A percentile compares a stretch with the other conserved stretches of the same genome.
Conservation (phyloP, 2,329 filamentous ascomycete species). For the Apiospora aurea region DNA sequence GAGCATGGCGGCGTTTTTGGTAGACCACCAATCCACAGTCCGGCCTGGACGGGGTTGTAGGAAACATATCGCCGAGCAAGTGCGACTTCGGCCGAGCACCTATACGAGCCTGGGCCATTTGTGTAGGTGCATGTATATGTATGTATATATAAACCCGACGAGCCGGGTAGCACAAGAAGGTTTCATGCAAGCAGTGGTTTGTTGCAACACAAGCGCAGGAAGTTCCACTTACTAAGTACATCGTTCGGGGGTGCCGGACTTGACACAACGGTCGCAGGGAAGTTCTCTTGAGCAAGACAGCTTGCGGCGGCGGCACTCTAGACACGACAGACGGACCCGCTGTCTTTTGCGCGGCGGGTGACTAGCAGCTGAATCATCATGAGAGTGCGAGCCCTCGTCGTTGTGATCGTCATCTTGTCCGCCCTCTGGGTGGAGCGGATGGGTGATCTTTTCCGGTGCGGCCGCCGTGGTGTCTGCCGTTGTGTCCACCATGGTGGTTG, state of each 20-base stretch:
- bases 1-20: background rate
- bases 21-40: conserved; percentile 39
- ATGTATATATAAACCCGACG: background rate
- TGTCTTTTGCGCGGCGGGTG: conserved; percentile 62
- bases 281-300: conserved; percentile 68
- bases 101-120: background rate
- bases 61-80: conserved; percentile 9
- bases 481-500: conserved; percentile 21
- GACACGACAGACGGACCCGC: conserved; percentile 64
- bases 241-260: conserved; percentile 65
- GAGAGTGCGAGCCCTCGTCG: background rate
- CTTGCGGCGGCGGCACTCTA: conserved; percentile 67
- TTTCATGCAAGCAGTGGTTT: background rate
- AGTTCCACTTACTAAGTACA: conserved; percentile 55
- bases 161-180: background rate
- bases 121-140: background rate
- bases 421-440: conserved; percentile 28
- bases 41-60: conserved; percentile 37
- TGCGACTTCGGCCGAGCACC: conserved; percentile 8
- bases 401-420: conserved; percentile 38
- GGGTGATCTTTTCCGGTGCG: conserved; percentile 1
- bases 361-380: conserved; percentile 26
- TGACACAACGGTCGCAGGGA: conserved; percentile 68
- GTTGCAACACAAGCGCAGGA: background rate
- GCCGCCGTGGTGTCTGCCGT: background rate